Evolutionary conservation across 2,329 filamentous ascomycete species (phyloP), one percentile per base, ranked within the genome.

Genomic region (Phoma herbarum): DNA sequence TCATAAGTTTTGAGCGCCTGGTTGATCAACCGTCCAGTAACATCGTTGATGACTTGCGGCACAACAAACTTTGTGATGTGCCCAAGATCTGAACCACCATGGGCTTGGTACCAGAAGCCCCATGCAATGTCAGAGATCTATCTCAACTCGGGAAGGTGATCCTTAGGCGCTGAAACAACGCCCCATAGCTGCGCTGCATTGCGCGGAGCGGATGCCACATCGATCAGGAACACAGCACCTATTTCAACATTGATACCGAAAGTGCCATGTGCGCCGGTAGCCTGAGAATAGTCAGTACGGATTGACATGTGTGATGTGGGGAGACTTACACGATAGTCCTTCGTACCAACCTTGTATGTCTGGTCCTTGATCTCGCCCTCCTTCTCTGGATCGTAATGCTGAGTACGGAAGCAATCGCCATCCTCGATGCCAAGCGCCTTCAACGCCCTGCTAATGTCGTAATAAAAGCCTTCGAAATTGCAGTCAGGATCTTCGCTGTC

Each of bases 71-170:
- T 54, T 22, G 54, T 57, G n/a, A 64, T 60, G 9, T 55, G 26
- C 0, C 42, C 49, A 4, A 62, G 42, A 3, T 53, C 35, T 11
- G 37, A 25, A 1, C 45, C 45, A 12, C 26, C 20, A 23, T 57
- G 47, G 26, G 53, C 41, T 44, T 41, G 22, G 8, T 57, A 35
- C 59, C 61, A 64, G 18, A 52, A 44, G 4, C 52, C 61, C 59
- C 59, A 64, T 4, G 61, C 44, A 8, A 64, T 29, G 20, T 64
- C 61, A 12, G 61, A 64, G 26, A 54, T 64, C 23, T 57, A 41
- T 5, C 43, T 41, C 1, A 64, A n/a, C 1, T 25, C 42, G 1
- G 61, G 61, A 0, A 64, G 49, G 2, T 60, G 20, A 20, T 57
- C 29, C 0, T 4, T 31, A 8, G 45, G 41, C 3, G 10, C 41